phyloP scores from a whole-genome alignment of 176 grass and related monocot species.

The Eleusine coracana region DNA sequence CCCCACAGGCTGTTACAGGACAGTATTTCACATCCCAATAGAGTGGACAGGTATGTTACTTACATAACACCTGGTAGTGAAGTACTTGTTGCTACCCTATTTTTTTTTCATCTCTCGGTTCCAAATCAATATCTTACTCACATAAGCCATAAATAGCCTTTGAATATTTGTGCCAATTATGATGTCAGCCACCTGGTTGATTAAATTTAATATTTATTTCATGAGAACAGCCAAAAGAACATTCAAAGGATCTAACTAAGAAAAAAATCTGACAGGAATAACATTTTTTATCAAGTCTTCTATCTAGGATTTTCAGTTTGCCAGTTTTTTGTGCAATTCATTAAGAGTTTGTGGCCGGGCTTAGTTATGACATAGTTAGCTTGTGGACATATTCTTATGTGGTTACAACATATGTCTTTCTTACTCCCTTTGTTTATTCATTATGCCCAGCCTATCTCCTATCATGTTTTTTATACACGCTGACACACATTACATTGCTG shows the following conservation, averaged over 20 bases:
- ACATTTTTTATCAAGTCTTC: not conserved
- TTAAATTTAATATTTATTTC: not conserved
- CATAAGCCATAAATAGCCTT: not conserved
- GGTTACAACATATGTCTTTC: not conserved
- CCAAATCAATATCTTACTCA: not conserved
- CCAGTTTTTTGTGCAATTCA: not conserved
- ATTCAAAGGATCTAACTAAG: not conserved
- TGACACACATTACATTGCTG: not conserved
- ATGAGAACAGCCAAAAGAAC: not conserved
- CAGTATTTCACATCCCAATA: constrained; percentile 77
- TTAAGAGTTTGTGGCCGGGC: not conserved
- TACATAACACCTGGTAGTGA: not conserved
- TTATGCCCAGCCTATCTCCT: not conserved
- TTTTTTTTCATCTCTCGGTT: constrained; percentile 5
- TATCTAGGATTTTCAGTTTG: not conserved
- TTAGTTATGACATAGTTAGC: constrained; percentile 8
- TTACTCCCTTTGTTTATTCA: not conserved
- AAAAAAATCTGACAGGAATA: not conserved
- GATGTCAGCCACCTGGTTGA: not conserved
- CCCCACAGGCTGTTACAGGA: constrained; percentile 91
- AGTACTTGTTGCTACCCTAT: not conserved
- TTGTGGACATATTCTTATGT: not conserved
- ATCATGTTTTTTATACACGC: not conserved
- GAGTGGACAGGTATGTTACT: constrained; percentile 87
- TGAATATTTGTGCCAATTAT: not conserved